phyloP scores from a whole-genome alignment of 2,329 filamentous ascomycete species.

The Alternaria panax region DNA sequence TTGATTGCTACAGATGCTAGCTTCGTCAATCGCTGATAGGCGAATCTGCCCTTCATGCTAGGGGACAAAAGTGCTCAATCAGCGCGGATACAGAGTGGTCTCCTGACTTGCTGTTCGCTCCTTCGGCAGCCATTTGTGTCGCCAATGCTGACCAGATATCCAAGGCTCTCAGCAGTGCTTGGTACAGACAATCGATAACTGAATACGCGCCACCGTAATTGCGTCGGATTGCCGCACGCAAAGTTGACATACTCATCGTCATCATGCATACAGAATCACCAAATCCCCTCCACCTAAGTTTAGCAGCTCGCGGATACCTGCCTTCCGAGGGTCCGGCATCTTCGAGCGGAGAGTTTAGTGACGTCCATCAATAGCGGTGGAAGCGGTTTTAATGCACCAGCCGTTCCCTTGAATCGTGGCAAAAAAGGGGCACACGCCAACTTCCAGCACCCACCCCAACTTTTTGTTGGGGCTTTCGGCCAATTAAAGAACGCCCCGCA shows the following conservation, averaged over 20 bases:
- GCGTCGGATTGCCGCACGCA: not conserved
- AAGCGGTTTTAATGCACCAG: not conserved
- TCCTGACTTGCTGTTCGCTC: conserved; percentile 2
- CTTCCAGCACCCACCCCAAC: conserved; percentile 17
- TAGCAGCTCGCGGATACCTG: not conserved
- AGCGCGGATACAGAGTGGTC: not conserved
- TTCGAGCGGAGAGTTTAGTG: conserved; percentile 14
- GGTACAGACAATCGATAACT: conserved; percentile 1
- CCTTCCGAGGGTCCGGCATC: conserved; percentile 1
- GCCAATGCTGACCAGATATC: conserved; percentile 12
- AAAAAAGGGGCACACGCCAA: conserved; percentile 5
- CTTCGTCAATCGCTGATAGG: not conserved
- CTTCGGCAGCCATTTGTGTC: not conserved
- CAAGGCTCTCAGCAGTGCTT: conserved; percentile 12
- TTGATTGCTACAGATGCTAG: not conserved
- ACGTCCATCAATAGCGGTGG: conserved; percentile 15
- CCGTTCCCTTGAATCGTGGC: conserved; percentile 18
- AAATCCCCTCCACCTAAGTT: not conserved
- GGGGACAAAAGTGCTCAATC: not conserved
- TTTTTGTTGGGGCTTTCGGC: conserved; percentile 22
- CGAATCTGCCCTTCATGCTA: not conserved
- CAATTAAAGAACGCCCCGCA: conserved; percentile 25
- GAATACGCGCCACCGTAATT: not conserved
- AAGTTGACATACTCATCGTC: not conserved
- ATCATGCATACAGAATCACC: not conserved